These are phyloP conservation scores for Elaphomyces granulatus DNA, from an alignment of 495 filamentous ascomycete species.

Conservation along the genomic window DNA sequence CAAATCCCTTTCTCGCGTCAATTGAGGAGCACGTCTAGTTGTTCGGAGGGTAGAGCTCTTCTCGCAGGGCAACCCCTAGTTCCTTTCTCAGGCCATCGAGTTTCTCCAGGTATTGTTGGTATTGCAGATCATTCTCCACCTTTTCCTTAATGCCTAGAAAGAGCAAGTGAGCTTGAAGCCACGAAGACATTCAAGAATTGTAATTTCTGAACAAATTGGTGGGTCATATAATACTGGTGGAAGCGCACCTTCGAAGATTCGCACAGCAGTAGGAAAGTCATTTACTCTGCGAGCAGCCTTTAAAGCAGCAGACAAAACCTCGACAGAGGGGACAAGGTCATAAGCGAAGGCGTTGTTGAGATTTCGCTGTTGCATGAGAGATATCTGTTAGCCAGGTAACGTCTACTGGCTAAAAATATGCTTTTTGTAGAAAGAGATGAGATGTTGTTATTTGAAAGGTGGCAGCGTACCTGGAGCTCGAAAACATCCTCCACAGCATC, in stretches of 20 bases:
- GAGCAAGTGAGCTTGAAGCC: not conserved
- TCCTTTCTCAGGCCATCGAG: conserved; percentile 88
- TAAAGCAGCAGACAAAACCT: conserved; percentile 83
- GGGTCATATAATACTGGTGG: not conserved
- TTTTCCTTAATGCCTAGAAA: conserved; percentile 88
- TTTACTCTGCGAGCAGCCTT: conserved; percentile 89
- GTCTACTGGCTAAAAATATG: no score
- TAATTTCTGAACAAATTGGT: not conserved
- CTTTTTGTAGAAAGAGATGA: no score
- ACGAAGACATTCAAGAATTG: conserved; percentile 4
- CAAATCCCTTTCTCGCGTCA: not conserved
- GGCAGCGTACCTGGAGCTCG: conserved; percentile 81
- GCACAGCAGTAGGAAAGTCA: conserved; percentile 94
- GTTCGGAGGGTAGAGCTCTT: conserved; percentile 83
- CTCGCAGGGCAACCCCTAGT: conserved; percentile 79
- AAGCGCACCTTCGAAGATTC: conserved; percentile 85
- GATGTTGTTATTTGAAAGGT: not conserved
- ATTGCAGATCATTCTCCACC: conserved; percentile 95
- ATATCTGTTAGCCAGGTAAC: not conserved
- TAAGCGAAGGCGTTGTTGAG: conserved; percentile 99
- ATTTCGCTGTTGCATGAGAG: conserved; percentile 54
- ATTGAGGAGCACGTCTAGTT: conserved; percentile 25
- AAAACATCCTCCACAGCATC: conserved; percentile 96
- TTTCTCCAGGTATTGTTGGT: conserved; percentile 90
- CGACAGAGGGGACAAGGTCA: conserved; percentile 92